Conservation (phyloP, 2,329 filamentous ascomycete genomes). For the Cladosporium halotolerans region DNA sequence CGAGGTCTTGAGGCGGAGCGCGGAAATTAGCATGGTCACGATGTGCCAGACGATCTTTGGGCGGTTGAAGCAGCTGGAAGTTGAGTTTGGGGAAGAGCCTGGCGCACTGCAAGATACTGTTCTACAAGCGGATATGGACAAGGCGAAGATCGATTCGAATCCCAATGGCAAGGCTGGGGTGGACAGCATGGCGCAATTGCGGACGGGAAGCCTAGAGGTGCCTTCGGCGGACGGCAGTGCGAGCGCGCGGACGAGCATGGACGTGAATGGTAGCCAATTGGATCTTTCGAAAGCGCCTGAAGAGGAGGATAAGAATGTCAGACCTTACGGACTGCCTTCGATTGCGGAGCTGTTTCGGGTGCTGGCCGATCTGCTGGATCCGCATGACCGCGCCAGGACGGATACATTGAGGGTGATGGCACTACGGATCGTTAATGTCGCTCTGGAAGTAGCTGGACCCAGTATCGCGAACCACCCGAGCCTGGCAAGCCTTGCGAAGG, state of each 20-base stretch:
- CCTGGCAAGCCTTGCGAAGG: constrained; percentile 79
- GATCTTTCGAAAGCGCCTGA: constrained; percentile 35
- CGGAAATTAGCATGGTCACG: constrained; percentile 94
- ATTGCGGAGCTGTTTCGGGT: constrained; percentile 93
- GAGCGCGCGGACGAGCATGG: constrained; percentile 30
- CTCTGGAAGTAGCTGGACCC: constrained; percentile 89
- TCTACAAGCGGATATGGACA: constrained; percentile 63
- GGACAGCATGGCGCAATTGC: constrained; percentile 34
- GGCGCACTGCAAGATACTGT: constrained; percentile 58
- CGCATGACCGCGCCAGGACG: constrained; percentile 84
- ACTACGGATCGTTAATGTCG: constrained; percentile 91
- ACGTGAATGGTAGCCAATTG: constrained; percentile 38
- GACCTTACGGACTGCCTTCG: constrained; percentile 87
- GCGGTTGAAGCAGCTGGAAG: constrained; percentile 78
- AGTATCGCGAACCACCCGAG: constrained; percentile 90
- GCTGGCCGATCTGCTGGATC: constrained; percentile 86
- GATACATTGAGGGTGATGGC: constrained; percentile 98
- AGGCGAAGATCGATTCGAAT: constrained; percentile 72
- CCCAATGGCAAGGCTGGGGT: constrained; percentile 40
- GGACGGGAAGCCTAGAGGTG: constrained; percentile 57
- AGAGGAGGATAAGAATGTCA: constrained; percentile 52
- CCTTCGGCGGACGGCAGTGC: constrained; percentile 26
- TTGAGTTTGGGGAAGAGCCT: constrained; percentile 59
- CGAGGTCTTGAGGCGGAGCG: constrained; percentile 80
- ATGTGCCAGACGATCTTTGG: constrained; percentile 99